phyloP scores from a whole-genome alignment of 306 rosid species.

The Acacia confusa region DNA sequence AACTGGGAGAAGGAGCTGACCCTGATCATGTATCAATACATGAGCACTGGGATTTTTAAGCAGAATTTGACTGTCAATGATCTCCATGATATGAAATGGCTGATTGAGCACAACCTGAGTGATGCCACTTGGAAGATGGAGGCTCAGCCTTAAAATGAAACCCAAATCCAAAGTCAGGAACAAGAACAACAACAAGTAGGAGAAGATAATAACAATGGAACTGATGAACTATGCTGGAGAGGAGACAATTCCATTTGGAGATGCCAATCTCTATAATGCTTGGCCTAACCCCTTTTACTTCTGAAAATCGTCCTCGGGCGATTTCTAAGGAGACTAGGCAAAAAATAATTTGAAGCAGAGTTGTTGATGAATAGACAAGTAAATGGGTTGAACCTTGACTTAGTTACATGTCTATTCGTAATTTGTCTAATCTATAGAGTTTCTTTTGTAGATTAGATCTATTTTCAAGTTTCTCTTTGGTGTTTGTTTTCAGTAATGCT shows the following conservation, averaged over 20 bases:
- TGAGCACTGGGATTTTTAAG: not conserved
- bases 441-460: not conserved
- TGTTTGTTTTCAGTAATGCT: not conserved
- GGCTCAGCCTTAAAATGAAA: not conserved
- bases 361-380: not conserved
- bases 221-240: not conserved
- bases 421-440: not conserved
- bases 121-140: not conserved
- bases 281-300: not conserved
- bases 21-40: slow-evolving; percentile 16
- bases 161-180: not conserved
- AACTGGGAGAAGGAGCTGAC: slow-evolving; percentile 27
- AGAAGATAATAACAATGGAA: not conserved
- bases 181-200: not conserved
- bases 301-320: not conserved
- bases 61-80: not conserved
- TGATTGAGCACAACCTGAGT: slow-evolving; percentile 20
- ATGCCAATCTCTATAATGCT: not conserved
- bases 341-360: not conserved
- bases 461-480: not conserved
- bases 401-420: not conserved
- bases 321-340: not conserved
- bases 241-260: not conserved
- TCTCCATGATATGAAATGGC: slow-evolving; percentile 16
- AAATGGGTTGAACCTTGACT: not conserved